phyloP scores from a whole-genome alignment of 352 stramenopile genomes.

The Pythium phragmiticola region DNA sequence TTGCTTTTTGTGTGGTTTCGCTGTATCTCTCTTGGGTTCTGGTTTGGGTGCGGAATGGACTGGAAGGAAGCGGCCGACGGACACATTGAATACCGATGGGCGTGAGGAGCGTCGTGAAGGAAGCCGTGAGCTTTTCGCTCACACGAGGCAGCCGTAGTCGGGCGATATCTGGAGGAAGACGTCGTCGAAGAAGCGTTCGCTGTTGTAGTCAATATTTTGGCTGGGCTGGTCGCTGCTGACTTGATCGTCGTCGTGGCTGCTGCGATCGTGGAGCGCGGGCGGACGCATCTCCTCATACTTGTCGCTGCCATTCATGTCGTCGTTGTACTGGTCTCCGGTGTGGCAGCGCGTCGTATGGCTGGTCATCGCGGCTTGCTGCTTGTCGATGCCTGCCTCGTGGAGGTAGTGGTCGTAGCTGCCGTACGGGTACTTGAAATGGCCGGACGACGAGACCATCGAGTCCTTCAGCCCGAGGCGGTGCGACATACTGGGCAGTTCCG shows the following conservation, averaged over 20 bases:
- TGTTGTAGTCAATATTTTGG: conserved; percentile 60
- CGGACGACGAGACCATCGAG: neutral
- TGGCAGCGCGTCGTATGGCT: conserved; percentile 1
- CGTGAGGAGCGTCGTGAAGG: too few relatives aligned
- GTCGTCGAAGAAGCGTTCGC: conserved; percentile 65
- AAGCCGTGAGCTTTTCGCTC: conserved; percentile 55
- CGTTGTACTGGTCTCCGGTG: conserved; percentile 30
- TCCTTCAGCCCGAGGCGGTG: conserved; percentile 21
- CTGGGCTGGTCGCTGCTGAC: conserved; percentile 44
- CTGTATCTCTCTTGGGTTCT: neutral
- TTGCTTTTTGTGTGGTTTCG: neutral
- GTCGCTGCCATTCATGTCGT: conserved; percentile 36
- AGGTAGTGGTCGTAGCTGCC: conserved; percentile 33
- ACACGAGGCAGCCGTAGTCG: conserved; percentile 82
- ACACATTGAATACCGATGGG: too few relatives aligned
- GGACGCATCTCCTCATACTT: conserved; percentile 59
- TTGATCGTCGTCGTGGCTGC: conserved; percentile 27
- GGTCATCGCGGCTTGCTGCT: conserved; percentile 9
- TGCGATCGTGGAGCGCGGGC: conserved; percentile 30
- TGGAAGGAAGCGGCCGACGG: conserved; percentile 52
- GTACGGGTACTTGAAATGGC: conserved; percentile 31
- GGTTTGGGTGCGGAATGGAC: conserved; percentile 67
- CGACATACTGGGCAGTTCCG: conserved; percentile 28
- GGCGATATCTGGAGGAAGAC: conserved; percentile 85
- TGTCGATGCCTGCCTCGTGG: conserved; percentile 21